These are phyloP conservation scores for Allantophomopsis cytisporea DNA, from an alignment of 2,329 filamentous ascomycete genomes.

Conservation along the genomic window DNA sequence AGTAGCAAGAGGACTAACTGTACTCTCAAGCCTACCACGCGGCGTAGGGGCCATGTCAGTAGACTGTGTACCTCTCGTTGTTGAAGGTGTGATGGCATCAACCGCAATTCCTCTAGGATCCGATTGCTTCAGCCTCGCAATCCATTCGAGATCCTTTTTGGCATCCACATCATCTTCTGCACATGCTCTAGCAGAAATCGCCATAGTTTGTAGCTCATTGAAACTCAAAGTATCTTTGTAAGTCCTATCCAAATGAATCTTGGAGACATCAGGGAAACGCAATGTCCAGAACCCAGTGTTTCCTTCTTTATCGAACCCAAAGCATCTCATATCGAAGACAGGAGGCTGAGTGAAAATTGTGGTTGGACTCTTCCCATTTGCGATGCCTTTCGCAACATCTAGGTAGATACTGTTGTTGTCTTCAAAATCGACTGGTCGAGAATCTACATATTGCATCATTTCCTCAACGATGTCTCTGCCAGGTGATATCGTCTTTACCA, in stretches of 20 bases:
- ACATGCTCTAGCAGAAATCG: slow-evolving; percentile 36
- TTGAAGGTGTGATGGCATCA: slow-evolving; percentile 18
- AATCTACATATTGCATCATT: slow-evolving; percentile 31
- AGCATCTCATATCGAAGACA: slow-evolving; percentile 69
- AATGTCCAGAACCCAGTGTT: slow-evolving; percentile 60
- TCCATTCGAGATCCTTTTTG: slow-evolving; percentile 48
- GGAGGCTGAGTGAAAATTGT: slow-evolving; percentile 55
- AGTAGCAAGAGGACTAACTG: not conserved
- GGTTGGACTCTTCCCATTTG: slow-evolving; percentile 26
- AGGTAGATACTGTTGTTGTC: slow-evolving; percentile 29
- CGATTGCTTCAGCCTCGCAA: slow-evolving; percentile 41
- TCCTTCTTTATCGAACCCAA: slow-evolving; percentile 61
- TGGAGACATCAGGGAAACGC: slow-evolving; percentile 63
- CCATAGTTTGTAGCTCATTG: slow-evolving; percentile 54
- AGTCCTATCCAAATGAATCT: slow-evolving; percentile 64
- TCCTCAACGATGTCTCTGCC: slow-evolving; percentile 33
- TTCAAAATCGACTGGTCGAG: slow-evolving; percentile 24
- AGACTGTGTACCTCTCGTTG: not conserved
- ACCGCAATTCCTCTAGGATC: slow-evolving; percentile 29
- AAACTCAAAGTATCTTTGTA: slow-evolving; percentile 58
- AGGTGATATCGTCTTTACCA: slow-evolving; percentile 52
- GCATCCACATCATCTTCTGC: slow-evolving; percentile 31
- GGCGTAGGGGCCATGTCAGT: not conserved
- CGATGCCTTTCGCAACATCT: slow-evolving; percentile 29
- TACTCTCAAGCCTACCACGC: not conserved